Evolutionary conservation across 2,329 filamentous ascomycete species (phyloP).

Genomic region (Fusarium siculi): DNA sequence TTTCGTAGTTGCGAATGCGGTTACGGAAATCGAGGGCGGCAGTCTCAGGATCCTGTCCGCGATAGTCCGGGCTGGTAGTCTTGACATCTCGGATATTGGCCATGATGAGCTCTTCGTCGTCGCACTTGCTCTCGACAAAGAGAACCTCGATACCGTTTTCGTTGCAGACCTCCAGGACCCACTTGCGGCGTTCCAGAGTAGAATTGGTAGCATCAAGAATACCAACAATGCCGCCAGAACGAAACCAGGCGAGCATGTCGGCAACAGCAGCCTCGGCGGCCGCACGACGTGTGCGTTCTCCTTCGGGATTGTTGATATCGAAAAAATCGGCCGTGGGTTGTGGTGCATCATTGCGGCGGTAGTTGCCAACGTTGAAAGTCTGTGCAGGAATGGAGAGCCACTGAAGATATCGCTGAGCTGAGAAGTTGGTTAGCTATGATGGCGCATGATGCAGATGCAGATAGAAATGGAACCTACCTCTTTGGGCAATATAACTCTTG

Average conservation of each 20-base stretch:
- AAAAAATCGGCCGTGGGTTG: slow-evolving; percentile 96
- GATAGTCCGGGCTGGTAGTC: slow-evolving; percentile 94
- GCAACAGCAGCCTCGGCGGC: slow-evolving; percentile 91
- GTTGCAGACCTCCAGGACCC: slow-evolving; percentile 86
- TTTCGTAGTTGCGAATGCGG: slow-evolving; percentile 96
- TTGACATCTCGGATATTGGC: slow-evolving; percentile 98
- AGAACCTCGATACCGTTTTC: slow-evolving; percentile 86
- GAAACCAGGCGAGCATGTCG: slow-evolving; percentile 96
- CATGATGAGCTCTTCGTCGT: slow-evolving; percentile 96
- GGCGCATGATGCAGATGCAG: neutral
- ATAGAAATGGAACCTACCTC: slow-evolving; percentile 70
- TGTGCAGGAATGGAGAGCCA: slow-evolving; percentile 96
- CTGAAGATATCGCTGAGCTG: slow-evolving; percentile 91
- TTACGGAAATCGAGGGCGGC: slow-evolving; percentile 93
- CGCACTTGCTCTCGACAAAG: slow-evolving; percentile 97
- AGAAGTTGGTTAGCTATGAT: slow-evolving; percentile 16
- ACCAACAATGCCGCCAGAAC: slow-evolving; percentile 81
- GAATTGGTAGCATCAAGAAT: slow-evolving; percentile 98
- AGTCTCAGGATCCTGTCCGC: slow-evolving; percentile 90
- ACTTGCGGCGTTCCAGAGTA: slow-evolving; percentile 86
- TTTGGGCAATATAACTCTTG: slow-evolving; percentile 97
- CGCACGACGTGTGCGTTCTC: slow-evolving; percentile 86
- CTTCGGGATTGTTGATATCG: slow-evolving; percentile 88
- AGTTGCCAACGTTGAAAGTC: slow-evolving; percentile 97
- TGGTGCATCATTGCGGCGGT: slow-evolving; percentile 88